Conservation (phyloP, 257 asterid species). For the Cinchona pubescens region DNA sequence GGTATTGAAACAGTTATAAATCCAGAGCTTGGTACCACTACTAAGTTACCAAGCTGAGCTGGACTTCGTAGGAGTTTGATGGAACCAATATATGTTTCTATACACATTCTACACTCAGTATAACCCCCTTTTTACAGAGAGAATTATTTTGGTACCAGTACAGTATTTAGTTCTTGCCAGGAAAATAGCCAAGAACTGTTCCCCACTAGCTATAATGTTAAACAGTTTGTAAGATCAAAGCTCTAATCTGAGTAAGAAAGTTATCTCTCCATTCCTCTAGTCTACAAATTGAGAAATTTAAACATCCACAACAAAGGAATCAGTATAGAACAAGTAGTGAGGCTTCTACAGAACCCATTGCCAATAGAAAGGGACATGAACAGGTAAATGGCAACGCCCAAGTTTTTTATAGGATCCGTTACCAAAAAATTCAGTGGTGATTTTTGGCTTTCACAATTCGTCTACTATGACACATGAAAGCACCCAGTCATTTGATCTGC, state of each 20-base stretch:
- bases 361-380: not conserved
- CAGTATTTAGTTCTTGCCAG: not conserved
- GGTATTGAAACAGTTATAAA: not conserved
- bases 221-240: not conserved
- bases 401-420: not conserved
- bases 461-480: not conserved
- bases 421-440: not conserved
- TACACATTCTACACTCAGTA: not conserved
- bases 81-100: not conserved
- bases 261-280: not conserved
- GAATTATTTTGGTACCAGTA: not conserved
- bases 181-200: not conserved
- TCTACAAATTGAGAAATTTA: not conserved
- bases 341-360: not conserved
- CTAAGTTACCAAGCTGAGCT: not conserved
- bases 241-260: not conserved
- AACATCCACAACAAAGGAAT: not conserved
- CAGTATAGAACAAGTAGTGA: not conserved
- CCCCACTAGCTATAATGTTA: not conserved
- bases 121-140: not conserved
- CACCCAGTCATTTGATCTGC: not conserved
- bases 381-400: not conserved
- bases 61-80: not conserved
- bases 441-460: not conserved
- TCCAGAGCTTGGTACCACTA: not conserved